A percentile compares a stretch with the other conserved stretches of the same genome.
Evolutionary conservation across 192 early-diverging fungal genomes (phyloP).

Genomic region (Umbelopsis vinacea): DNA sequence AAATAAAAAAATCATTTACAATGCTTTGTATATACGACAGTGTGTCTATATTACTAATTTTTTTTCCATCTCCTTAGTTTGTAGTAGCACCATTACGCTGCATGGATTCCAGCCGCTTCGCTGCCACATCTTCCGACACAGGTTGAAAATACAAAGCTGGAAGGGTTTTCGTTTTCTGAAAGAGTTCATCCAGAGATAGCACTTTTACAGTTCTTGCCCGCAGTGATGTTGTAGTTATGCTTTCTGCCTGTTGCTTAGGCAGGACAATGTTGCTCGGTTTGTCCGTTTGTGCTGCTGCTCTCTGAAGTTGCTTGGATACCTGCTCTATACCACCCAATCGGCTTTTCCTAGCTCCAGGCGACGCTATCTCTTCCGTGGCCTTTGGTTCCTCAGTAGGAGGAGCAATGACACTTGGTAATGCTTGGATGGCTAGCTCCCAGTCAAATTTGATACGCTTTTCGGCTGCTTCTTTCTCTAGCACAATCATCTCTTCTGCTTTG

Average conservation of each 20-base stretch:
- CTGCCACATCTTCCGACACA: slow-evolving; percentile 25
- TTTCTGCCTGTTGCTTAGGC: background rate
- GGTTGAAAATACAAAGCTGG: slow-evolving; percentile 41
- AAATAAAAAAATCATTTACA: background rate
- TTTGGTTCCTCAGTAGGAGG: background rate
- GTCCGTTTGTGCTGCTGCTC: slow-evolving; percentile 16
- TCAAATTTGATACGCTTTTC: slow-evolving; percentile 35
- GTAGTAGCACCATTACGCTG: background rate
- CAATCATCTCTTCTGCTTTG: slow-evolving; percentile 35
- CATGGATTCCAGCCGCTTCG: slow-evolving; percentile 25
- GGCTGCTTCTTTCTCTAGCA: slow-evolving; percentile 31
- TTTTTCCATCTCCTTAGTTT: background rate
- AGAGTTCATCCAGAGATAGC: slow-evolving; percentile 36
- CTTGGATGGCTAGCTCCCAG: slow-evolving; percentile 35
- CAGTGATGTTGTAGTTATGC: background rate
- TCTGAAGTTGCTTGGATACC: slow-evolving; percentile 37
- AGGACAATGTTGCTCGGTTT: background rate
- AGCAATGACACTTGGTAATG: slow-evolving; percentile 6
- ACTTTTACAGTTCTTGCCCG: slow-evolving; percentile 7
- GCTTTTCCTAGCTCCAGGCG: background rate
- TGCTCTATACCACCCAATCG: slow-evolving; percentile 32
- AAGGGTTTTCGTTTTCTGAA: slow-evolving; percentile 30
- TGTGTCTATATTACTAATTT: background rate
- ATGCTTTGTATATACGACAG: background rate
- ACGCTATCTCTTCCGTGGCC: slow-evolving; percentile 2